A percentile compares a stretch with the other conserved stretches of the same genome.
Evolutionary conservation across 768 basidiomycete genomes (phyloP).

Genomic region (Pleurotus sapidus): DNA sequence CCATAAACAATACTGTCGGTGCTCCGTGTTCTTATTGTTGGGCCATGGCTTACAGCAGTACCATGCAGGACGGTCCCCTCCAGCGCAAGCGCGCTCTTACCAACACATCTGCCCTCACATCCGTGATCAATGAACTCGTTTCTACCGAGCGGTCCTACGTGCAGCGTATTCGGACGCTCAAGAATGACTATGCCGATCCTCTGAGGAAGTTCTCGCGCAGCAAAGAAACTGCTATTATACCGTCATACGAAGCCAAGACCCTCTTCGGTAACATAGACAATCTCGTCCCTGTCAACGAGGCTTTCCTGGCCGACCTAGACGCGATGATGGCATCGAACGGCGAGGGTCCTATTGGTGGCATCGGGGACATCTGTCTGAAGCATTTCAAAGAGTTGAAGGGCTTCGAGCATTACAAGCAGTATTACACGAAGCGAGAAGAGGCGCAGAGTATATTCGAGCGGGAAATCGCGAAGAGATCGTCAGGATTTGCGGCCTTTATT

Average conservation of each 20-base stretch:
- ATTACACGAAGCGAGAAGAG: slow-evolving; percentile 91
- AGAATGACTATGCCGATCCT: slow-evolving; percentile 88
- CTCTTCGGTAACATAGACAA: slow-evolving; percentile 94
- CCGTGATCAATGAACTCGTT: slow-evolving; percentile 83
- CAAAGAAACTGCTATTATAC: slow-evolving; percentile 85
- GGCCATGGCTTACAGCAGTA: no score
- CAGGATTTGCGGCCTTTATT: slow-evolving; percentile 81
- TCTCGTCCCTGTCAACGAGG: slow-evolving; percentile 85
- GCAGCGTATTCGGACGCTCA: slow-evolving; percentile 75
- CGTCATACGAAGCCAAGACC: slow-evolving; percentile 86
- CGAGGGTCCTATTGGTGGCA: slow-evolving; percentile 49
- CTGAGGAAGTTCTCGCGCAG: slow-evolving; percentile 80
- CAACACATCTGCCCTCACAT: slow-evolving; percentile 61
- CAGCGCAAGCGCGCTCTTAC: slow-evolving; percentile 54
- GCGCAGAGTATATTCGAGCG: slow-evolving; percentile 86
- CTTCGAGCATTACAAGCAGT: slow-evolving; percentile 90
- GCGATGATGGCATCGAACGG: slow-evolving; percentile 69
- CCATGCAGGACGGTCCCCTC: slow-evolving; percentile 31
- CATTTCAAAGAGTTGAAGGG: slow-evolving; percentile 85
- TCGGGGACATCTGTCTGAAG: slow-evolving; percentile 82
- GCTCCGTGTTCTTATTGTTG: not conserved
- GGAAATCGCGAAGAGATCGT: slow-evolving; percentile 76
- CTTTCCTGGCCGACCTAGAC: slow-evolving; percentile 81
- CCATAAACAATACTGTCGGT: slow-evolving; percentile 23
- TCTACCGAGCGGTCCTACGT: slow-evolving; percentile 90